Percentiles rank a stretch among this genome's conserved stretches.
Conservation (phyloP, 805 yeast genomes). For the Schizosaccharomyces japonicus region DNA sequence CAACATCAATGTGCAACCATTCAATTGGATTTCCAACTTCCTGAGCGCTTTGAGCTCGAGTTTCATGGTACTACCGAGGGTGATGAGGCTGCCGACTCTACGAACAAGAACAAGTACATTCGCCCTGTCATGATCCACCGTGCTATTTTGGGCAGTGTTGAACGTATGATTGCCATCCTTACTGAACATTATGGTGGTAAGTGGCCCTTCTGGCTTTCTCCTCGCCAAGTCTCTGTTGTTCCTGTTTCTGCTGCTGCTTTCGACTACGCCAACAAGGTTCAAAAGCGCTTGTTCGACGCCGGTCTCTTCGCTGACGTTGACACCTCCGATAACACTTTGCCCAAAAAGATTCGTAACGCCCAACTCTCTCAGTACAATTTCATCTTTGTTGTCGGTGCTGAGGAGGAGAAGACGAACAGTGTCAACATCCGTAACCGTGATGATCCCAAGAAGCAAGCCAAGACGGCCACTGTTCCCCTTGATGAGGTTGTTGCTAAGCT, state of each 20-base stretch:
- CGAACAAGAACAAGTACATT: constrained; percentile 21
- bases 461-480: constrained; percentile 22
- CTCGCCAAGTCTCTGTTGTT: constrained; percentile 86
- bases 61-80: constrained; percentile 20
- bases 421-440: constrained; percentile 96
- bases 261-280: constrained; percentile 70
- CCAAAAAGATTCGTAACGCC: constrained; percentile 93
- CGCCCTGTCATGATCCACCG: constrained; percentile 99
- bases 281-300: constrained; percentile 30
- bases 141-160: constrained; percentile 93
- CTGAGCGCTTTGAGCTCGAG: constrained; percentile 53
- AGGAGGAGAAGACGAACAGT: constrained; percentile 52
- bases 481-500: constrained; percentile 51
- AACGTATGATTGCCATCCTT: constrained; percentile 95
- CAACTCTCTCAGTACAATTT: constrained; percentile 86
- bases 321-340: constrained; percentile 81
- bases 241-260: constrained; percentile 89
- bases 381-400: constrained; percentile 90
- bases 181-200: constrained; percentile 96
- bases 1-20: constrained; percentile 87
- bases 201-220: constrained; percentile 99
- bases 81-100: constrained; percentile 16
- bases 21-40: constrained; percentile 94
- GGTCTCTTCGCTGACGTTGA: constrained; percentile 88
- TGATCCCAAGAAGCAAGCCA: constrained; percentile 18